Percentiles rank a stretch among this genome's conserved stretches.
Evolutionary conservation across 805 yeast genomes (phyloP).

Genomic region (Clavispora asparagi): DNA sequence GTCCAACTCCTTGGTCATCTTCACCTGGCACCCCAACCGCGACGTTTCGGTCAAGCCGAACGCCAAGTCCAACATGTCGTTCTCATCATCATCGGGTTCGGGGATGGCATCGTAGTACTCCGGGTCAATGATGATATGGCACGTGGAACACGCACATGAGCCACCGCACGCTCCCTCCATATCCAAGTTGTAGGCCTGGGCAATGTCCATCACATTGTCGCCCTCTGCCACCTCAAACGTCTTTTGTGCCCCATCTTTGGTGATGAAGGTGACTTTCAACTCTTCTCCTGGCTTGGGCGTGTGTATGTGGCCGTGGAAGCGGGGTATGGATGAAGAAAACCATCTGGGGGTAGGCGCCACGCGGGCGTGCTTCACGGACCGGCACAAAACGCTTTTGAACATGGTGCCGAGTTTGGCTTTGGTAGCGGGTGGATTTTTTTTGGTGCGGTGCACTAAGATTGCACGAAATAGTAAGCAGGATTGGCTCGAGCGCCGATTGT

Average conservation of each 20-base stretch:
- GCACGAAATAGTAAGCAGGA: conserved; percentile 6
- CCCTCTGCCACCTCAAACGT: conserved; percentile 88
- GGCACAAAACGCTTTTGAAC: background rate
- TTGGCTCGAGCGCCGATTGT: background rate
- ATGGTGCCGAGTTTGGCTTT: background rate
- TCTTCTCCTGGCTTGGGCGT: conserved; percentile 95
- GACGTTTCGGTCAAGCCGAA: conserved; percentile 97
- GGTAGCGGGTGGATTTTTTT: background rate
- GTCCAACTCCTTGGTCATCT: conserved; percentile 84
- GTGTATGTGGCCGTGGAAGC: conserved; percentile 77
- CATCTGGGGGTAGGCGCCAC: background rate
- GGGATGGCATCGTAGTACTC: conserved; percentile 86
- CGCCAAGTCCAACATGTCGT: conserved; percentile 96
- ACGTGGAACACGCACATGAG: conserved; percentile 97
- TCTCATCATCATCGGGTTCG: conserved; percentile 96
- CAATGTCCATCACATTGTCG: conserved; percentile 86
- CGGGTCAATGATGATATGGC: conserved; percentile 95
- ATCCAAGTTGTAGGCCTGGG: conserved; percentile 87
- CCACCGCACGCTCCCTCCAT: conserved; percentile 99
- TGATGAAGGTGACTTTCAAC: conserved; percentile 70
- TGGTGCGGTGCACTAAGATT: conserved; percentile 3
- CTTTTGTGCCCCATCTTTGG: conserved; percentile 84
- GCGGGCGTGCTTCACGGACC: background rate
- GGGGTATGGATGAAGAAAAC: background rate
- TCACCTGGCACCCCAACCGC: conserved; percentile 90